A percentile compares a stretch with the other conserved stretches of the same genome.
Conservation (phyloP, 352 stramenopile species). For the Globisporangium viniferum region DNA sequence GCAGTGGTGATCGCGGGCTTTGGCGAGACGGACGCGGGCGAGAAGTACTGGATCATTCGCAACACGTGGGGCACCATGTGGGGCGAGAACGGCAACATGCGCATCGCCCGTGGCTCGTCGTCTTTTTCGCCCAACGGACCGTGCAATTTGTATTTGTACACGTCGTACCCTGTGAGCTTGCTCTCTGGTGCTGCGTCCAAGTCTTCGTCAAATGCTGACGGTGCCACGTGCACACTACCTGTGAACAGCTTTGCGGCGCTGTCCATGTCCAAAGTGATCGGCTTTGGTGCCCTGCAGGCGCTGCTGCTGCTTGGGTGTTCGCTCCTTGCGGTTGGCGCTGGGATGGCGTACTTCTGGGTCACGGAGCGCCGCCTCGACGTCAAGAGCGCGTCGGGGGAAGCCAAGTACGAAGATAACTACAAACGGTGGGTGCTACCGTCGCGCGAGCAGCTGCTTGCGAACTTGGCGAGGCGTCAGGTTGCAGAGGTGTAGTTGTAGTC, state of each 20-base stretch:
- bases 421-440: slow-evolving; percentile 63
- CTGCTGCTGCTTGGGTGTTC: slow-evolving; percentile 40
- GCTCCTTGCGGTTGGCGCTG: slow-evolving; percentile 30
- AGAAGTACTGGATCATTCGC: slow-evolving; percentile 88
- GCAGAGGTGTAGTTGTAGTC: slow-evolving; percentile 14
- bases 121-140: slow-evolving; percentile 30
- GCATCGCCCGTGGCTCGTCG: slow-evolving; percentile 47
- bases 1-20: slow-evolving; percentile 86
- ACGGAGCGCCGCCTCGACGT: slow-evolving; percentile 46
- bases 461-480: slow-evolving; percentile 18
- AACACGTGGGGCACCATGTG: slow-evolving; percentile 91
- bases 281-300: slow-evolving; percentile 33
- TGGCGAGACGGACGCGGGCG: slow-evolving; percentile 58
- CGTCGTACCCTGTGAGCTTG: slow-evolving; percentile 66
- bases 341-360: slow-evolving; percentile 39
- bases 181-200: slow-evolving; percentile 15
- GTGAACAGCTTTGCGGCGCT: slow-evolving; percentile 36
- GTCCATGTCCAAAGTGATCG: slow-evolving; percentile 30
- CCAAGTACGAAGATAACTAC: slow-evolving; percentile 57
- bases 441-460: slow-evolving; percentile 53
- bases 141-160: slow-evolving; percentile 77
- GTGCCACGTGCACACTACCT: slow-evolving; percentile 35
- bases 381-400: slow-evolving; percentile 32
- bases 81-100: slow-evolving; percentile 82
- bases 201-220: slow-evolving; percentile 6